Evolutionary conservation across 345 rosid genomes (phyloP).

Genomic region (Raphanus raphanistrum): DNA sequence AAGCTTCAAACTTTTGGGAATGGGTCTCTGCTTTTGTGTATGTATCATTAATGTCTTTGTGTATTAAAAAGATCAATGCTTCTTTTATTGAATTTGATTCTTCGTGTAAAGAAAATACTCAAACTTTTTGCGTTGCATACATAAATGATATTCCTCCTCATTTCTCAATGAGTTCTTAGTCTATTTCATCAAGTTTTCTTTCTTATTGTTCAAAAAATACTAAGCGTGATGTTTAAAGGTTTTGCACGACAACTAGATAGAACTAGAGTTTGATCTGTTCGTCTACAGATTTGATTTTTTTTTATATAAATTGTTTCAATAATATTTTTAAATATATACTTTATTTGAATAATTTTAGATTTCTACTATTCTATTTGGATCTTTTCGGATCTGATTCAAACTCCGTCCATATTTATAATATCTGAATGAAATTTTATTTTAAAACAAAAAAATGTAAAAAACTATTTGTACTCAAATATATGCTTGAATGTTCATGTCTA

Average conservation of each 20-base stretch:
- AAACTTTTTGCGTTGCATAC: background rate
- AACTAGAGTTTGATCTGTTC: too few species aligned
- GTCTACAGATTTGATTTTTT: too few species aligned
- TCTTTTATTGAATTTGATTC: background rate
- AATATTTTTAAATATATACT: too few species aligned
- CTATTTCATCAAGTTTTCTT: background rate
- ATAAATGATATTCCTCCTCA: background rate
- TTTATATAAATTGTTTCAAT: too few species aligned
- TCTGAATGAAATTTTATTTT: too few species aligned
- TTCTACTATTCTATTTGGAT: too few species aligned
- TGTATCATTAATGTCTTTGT: constrained; percentile 23
- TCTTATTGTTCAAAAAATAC: background rate
- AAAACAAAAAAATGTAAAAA: too few species aligned
- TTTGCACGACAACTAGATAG: background rate
- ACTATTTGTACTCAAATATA: too few species aligned
- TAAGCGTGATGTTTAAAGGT: background rate
- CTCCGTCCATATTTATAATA: too few species aligned
- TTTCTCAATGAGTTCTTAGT: background rate
- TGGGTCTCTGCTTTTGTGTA: constrained; percentile 13
- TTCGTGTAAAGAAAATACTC: background rate
- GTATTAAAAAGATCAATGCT: constrained; percentile 20
- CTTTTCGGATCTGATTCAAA: too few species aligned
- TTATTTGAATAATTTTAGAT: too few species aligned
- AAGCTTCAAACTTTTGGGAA: background rate
- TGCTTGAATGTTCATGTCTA: too few species aligned